Base-by-base conservation (phyloP, 148 eudicot genomes). In the Linanthus parryae region DNA sequence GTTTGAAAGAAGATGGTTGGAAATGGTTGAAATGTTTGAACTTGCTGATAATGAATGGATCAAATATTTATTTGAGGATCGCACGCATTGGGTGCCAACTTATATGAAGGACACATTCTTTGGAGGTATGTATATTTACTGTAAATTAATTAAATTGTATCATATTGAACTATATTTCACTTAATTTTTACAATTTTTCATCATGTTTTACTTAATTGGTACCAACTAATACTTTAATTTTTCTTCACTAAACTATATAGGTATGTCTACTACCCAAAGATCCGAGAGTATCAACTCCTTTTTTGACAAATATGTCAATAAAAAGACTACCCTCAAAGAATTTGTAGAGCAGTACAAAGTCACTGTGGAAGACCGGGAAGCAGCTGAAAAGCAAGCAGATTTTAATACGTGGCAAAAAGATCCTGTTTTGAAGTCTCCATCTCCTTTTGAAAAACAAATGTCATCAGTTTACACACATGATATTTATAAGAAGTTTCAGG, bases 201-300 rank as follows among this genome's bases (percentile, higher is more conserved):
- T n/a, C n/a, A n/a, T n/a, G n/a, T n/a, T n/a, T n/a, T n/a, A n/a
- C n/a, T n/a, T n/a, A n/a, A n/a, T n/a, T n/a, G n/a, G n/a, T n/a
- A n/a, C n/a, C n/a, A n/a, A n/a, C n/a, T n/a, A n/a, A n/a, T n/a
- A n/a, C n/a, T n/a, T n/a, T n/a, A n/a, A n/a, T n/a, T n/a, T n/a
- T n/a, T n/a, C n/a, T n/a, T n/a, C n/a, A n/a, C n/a, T n/a, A n/a
- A n/a, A n/a, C n/a, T n/a, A n/a, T n/a, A n/a, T 11, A 1, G 31
- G 52, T 24, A 48, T 48, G 52, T 48, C 33, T 5, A 48, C 52
- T 1, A 48, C 52, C 26, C 52, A 48, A 48, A 48, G 31, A n/a
- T 25, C 52, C 1, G 20, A 48, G 26, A 48, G 33, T 48, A 48
- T 48, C 3, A 48, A 48, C 20, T 25, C 33, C 5, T 17, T 25